Percentiles rank a stretch among this genome's conserved stretches.
phyloP scores from a whole-genome alignment of 2,329 filamentous ascomycete genomes.

The Ascochyta koolunga region DNA sequence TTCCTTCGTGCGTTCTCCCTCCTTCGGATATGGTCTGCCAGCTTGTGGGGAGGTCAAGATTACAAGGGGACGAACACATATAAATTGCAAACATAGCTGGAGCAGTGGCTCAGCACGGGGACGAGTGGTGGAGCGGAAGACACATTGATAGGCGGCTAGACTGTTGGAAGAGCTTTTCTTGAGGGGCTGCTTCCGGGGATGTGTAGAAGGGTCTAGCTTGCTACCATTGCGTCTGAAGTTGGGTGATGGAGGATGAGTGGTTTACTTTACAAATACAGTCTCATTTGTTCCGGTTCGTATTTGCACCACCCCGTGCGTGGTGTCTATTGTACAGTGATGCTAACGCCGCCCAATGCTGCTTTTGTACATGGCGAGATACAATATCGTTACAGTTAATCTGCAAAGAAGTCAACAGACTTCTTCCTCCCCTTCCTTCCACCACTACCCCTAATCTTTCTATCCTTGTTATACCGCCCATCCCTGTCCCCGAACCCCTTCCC shows the following conservation, averaged over 20 bases:
- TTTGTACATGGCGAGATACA: not conserved
- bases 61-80: slow-evolving; percentile 45
- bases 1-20: slow-evolving; percentile 41
- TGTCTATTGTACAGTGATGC: slow-evolving; percentile 1
- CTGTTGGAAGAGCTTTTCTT: slow-evolving; percentile 16
- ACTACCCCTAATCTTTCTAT: slow-evolving; percentile 47
- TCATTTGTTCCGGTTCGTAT: slow-evolving; percentile 8
- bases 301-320: not conserved
- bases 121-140: slow-evolving; percentile 30
- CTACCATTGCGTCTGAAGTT: slow-evolving; percentile 30
- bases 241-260: slow-evolving; percentile 7
- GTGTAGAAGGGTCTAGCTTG: slow-evolving; percentile 33
- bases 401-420: slow-evolving; percentile 29
- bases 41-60: slow-evolving; percentile 50
- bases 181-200: slow-evolving; percentile 39
- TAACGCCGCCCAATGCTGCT: not conserved
- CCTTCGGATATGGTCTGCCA: slow-evolving; percentile 49
- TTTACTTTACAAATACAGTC: slow-evolving; percentile 24
- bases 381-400: slow-evolving; percentile 9
- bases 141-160: slow-evolving; percentile 31
- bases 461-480: slow-evolving; percentile 36
- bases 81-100: slow-evolving; percentile 43
- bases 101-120: slow-evolving; percentile 21
- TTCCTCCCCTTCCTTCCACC: slow-evolving; percentile 49
- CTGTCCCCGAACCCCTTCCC: slow-evolving; percentile 38